Evolutionary conservation across 805 yeast species (phyloP), one percentile per base, ranked within the genome.

Genomic region (Geotrichum ghanense): DNA sequence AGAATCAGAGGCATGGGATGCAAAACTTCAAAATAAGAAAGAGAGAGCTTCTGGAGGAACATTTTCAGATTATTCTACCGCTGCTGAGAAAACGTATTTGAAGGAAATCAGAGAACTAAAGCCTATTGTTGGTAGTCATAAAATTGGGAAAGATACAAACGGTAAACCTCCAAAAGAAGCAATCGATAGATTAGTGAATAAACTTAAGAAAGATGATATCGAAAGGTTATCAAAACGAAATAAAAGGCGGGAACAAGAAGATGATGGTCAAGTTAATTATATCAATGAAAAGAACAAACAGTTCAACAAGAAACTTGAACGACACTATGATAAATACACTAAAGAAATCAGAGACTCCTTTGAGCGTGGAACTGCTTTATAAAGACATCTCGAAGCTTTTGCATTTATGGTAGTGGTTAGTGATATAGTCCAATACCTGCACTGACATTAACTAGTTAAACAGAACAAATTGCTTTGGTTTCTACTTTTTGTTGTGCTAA

Each of bases 271-370:
- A 3, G 67, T 73, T 23, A 57, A 55, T 21, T 68, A 65, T 43
- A 76, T 84, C 57, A 83, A 81, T 58, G 86, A 79, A 52, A 80
- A 79, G 61, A 84, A 84, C 67, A 74, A 72, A 57, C 80, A 81
- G 53, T 84, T 83, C 63, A 84, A 83, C 63, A 75, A 73, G 58
- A 83, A 84, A 56, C 65, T 84, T 52, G 62, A 74, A 41, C 66
- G 88, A 25, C 77, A 77, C 51, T 79, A 77, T 53, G 73, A 71
- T 49, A 65, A 68, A 48, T 66, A 64, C 42, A 61, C 63, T 7
- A 53, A 59, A 47, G 65, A 62, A 42, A 60, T 62, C 25, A 45
- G 60, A 14, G 69, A 64, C 41, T 52, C 65, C 3, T 56, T 65
- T 26, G 68, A 64, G 46, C 51, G 68, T 4, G 69, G 69, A 3